phyloP scores from a whole-genome alignment of 2,329 filamentous ascomycete genomes.

The Rosellinia necatrix region DNA sequence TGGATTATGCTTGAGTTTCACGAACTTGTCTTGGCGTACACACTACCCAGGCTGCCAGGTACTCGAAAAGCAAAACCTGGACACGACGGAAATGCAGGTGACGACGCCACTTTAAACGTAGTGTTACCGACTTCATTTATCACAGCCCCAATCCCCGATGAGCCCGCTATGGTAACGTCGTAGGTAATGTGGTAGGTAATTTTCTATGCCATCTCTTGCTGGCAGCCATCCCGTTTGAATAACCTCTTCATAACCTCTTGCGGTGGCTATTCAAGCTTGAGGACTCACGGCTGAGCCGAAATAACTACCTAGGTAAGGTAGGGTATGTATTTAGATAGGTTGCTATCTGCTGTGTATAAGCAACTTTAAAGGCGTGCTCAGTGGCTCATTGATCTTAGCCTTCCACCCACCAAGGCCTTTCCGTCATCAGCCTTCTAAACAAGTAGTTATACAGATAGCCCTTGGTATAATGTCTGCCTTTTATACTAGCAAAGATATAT shows the following conservation, averaged over 20 bases:
- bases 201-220: neutral
- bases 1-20: too few relatives aligned
- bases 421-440: neutral
- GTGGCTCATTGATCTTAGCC: neutral
- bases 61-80: neutral
- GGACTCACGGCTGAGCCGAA: neutral
- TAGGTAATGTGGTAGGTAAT: too few relatives aligned
- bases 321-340: neutral
- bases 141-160: too few relatives aligned
- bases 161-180: too few relatives aligned
- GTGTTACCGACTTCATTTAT: conserved; percentile 16
- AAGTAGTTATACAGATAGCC: neutral
- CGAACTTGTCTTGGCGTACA: too few relatives aligned
- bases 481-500: too few relatives aligned
- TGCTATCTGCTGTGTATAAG: too few relatives aligned
- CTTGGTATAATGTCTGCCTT: neutral
- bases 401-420: conserved; percentile 11
- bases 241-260: neutral
- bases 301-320: neutral
- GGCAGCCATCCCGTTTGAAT: too few relatives aligned
- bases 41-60: too few relatives aligned
- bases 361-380: neutral
- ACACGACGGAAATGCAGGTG: neutral
- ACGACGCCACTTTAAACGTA: conserved; percentile 9
- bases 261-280: neutral